Percentiles rank a stretch among this genome's conserved stretches.
These are phyloP conservation scores for Cystoisospora suis DNA, from an alignment of 169 alveolate species.

Conservation along the genomic window DNA sequence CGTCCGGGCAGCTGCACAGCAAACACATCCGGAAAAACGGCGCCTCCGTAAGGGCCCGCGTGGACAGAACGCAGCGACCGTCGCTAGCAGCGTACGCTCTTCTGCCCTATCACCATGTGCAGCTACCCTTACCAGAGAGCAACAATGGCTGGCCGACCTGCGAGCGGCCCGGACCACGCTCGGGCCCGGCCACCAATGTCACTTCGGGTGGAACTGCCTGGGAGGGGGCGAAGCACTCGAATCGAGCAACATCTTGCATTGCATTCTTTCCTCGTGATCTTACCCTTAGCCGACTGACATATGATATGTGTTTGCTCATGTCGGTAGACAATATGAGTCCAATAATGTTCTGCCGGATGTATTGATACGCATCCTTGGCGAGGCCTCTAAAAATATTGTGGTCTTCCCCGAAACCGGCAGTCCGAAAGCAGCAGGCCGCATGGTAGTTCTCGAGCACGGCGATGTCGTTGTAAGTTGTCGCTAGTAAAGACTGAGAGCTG, in stretches of 20 bases:
- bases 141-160: too few relatives aligned
- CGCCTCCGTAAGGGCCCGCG: too few relatives aligned
- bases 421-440: conserved; percentile 86
- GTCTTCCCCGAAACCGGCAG: conserved; percentile 68
- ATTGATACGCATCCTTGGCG: conserved; percentile 73
- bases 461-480: conserved; percentile 90
- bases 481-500: conserved; percentile 80
- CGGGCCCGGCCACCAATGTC: too few relatives aligned
- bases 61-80: too few relatives aligned
- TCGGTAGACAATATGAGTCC: conserved; percentile 92
- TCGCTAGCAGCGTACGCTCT: too few relatives aligned
- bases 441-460: conserved; percentile 93
- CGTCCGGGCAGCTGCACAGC: too few relatives aligned
- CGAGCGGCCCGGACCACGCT: too few relatives aligned
- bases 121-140: too few relatives aligned
- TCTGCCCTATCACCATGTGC: too few relatives aligned
- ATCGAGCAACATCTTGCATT: not conserved
- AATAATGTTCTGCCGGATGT: conserved; percentile 83
- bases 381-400: conserved; percentile 69
- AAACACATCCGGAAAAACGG: too few relatives aligned
- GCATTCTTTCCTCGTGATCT: not conserved
- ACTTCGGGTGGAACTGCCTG: too few relatives aligned
- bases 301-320: conserved; percentile 90
- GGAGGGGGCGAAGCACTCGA: too few relatives aligned
- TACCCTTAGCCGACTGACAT: conserved; percentile 85